Percentiles rank a stretch among this genome's conserved stretches.
phyloP scores from a whole-genome alignment of 2,329 filamentous ascomycete genomes.

The Fusarium lateritium region DNA sequence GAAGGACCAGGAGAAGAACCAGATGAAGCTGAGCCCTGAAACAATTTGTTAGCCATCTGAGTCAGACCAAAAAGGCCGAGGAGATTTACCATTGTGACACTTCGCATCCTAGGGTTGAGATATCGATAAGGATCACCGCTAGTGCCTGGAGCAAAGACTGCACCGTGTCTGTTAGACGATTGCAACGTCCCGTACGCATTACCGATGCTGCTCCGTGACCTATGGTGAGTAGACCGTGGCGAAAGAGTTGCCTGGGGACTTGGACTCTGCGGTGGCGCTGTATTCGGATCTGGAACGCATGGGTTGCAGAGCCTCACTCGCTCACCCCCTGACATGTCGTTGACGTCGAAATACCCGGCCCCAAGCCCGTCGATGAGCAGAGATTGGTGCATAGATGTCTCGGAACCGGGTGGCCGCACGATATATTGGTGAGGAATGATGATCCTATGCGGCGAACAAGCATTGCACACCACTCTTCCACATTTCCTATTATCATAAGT shows the following conservation, averaged over 20 bases:
- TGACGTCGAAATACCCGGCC: conserved; percentile 60
- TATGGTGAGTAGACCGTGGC: conserved; percentile 57
- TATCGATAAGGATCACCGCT: conserved; percentile 56
- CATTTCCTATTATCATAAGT: conserved; percentile 77
- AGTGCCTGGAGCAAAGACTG: conserved; percentile 55
- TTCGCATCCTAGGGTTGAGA: conserved; percentile 57
- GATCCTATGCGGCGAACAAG: conserved; percentile 94
- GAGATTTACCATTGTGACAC: conserved; percentile 65
- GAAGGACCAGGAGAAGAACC: conserved; percentile 47
- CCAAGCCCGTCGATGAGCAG: conserved; percentile 58
- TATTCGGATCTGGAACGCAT: conserved; percentile 74
- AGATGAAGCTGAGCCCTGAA: conserved; percentile 36
- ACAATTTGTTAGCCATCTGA: conserved; percentile 18
- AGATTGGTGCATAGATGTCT: conserved; percentile 56
- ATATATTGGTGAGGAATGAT: conserved; percentile 96
- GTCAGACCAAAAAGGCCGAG: not conserved
- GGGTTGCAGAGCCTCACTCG: conserved; percentile 73
- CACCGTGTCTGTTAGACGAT: conserved; percentile 53
- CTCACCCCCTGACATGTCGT: conserved; percentile 67
- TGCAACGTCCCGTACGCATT: conserved; percentile 51
- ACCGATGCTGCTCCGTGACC: conserved; percentile 63
- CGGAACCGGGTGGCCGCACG: conserved; percentile 77
- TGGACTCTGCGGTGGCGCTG: conserved; percentile 66
- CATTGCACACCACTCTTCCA: conserved; percentile 89
- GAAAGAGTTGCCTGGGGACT: conserved; percentile 53